Conservation (phyloP, 257 asterid genomes). For the Solanum ahanhuiri region DNA sequence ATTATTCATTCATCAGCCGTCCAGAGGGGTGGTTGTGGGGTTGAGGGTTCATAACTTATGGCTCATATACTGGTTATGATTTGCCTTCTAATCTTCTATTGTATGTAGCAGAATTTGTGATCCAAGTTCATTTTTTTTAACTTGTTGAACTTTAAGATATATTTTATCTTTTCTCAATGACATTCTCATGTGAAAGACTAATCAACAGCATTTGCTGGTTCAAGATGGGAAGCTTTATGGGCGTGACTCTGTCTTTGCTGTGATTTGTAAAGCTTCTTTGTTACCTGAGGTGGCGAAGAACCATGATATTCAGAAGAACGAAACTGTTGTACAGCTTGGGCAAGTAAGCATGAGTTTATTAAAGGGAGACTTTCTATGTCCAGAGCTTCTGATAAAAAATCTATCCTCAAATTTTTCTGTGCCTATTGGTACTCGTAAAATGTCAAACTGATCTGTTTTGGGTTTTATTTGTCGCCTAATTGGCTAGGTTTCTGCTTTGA, state of each 20-base stretch:
- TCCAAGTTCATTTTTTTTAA: background rate
- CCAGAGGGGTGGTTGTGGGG: background rate
- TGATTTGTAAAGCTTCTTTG: slow-evolving; percentile 79
- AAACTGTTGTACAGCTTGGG: slow-evolving; percentile 62
- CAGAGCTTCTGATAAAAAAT: background rate
- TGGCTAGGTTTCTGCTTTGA: background rate
- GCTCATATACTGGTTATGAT: background rate
- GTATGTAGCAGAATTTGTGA: background rate
- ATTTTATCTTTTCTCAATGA: slow-evolving; percentile 10
- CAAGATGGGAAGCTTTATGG: slow-evolving; percentile 98
- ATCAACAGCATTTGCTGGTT: slow-evolving; percentile 81
- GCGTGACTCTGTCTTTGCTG: slow-evolving; percentile 65
- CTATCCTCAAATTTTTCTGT: background rate
- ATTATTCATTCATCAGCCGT: background rate
- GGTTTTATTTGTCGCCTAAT: background rate
- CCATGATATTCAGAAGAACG: slow-evolving; percentile 66
- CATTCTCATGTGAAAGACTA: slow-evolving; percentile 28
- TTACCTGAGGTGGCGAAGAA: slow-evolving; percentile 65
- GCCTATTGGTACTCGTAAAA: background rate
- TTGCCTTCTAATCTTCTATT: background rate
- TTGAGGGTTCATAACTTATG: background rate
- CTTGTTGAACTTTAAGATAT: background rate
- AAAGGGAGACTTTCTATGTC: background rate
- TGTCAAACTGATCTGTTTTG: background rate
- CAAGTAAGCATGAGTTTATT: slow-evolving; percentile 43